Percentiles rank a stretch among this genome's conserved stretches.
Conservation (phyloP, 1,139 yeast genomes). For the Pichia sp. region DNA sequence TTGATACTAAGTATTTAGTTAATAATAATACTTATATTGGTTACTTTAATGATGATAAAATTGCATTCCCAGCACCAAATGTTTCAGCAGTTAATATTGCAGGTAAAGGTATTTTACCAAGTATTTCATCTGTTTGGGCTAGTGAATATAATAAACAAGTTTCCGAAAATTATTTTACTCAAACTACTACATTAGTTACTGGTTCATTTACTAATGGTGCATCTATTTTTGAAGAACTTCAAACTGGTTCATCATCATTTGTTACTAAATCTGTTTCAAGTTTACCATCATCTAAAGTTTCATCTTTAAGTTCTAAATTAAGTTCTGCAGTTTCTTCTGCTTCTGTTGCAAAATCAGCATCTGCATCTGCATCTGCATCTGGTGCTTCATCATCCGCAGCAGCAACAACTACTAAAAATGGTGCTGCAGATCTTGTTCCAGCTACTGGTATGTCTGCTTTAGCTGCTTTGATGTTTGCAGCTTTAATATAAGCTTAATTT, state of each 20-base stretch:
- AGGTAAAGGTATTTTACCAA: conserved; percentile 32
- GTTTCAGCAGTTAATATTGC: conserved; percentile 42
- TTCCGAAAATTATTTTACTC: conserved; percentile 17
- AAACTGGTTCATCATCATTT: neutral
- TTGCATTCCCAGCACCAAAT: conserved; percentile 35
- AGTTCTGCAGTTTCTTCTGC: conserved; percentile 4
- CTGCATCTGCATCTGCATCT: conserved; percentile 3
- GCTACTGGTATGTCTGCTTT: neutral
- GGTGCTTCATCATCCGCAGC: conserved; percentile 2
- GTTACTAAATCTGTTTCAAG: too few relatives aligned
- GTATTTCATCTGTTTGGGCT: conserved; percentile 40
- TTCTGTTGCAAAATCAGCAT: conserved; percentile 2
- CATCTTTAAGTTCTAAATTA: neutral
- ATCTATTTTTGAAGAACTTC: conserved; percentile 14
- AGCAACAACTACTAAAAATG: conserved; percentile 1
- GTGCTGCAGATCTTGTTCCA: conserved; percentile 8
- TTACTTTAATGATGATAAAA: conserved; percentile 31
- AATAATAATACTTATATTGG: conserved; percentile 39
- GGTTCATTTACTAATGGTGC: conserved; percentile 20
- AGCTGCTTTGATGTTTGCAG: too few relatives aligned
- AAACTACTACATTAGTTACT: conserved; percentile 31
- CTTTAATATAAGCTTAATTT: too few relatives aligned
- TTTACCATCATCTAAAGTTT: conserved; percentile 1
- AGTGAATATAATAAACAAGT: conserved; percentile 43
- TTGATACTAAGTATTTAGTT: conserved; percentile 33